phyloP scores from a whole-genome alignment of 1,284 basidiomycete genomes.

The Gymnopus androsaceus region DNA sequence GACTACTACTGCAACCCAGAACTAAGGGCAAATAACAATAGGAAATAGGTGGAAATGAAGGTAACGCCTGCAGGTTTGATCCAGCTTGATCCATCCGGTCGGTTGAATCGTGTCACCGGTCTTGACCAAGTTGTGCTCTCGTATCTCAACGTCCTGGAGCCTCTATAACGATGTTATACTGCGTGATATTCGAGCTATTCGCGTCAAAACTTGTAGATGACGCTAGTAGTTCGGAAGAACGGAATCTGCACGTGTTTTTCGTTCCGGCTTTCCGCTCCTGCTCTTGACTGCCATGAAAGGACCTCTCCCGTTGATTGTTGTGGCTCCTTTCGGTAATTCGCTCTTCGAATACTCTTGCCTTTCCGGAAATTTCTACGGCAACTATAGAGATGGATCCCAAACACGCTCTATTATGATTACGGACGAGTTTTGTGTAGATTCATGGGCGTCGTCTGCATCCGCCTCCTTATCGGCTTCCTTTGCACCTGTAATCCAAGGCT shows the following conservation, averaged over 20 bases:
- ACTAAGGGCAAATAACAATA: too few relatives aligned
- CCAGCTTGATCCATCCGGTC: too few relatives aligned
- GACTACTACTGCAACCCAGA: too few relatives aligned
- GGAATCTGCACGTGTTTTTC: background rate
- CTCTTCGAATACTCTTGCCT: constrained; percentile 47
- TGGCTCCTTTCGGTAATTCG: constrained; percentile 39
- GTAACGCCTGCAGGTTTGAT: too few relatives aligned
- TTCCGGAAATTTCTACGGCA: constrained; percentile 53
- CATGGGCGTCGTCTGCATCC: constrained; percentile 28
- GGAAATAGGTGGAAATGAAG: too few relatives aligned
- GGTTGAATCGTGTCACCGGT: too few relatives aligned
- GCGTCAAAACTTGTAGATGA: too few relatives aligned
- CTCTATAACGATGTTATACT: too few relatives aligned
- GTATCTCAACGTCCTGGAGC: too few relatives aligned
- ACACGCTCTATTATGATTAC: constrained; percentile 51
- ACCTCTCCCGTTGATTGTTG: constrained; percentile 35
- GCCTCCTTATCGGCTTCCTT: constrained; percentile 27
- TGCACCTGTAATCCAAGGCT: constrained; percentile 24
- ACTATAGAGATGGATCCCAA: constrained; percentile 41
- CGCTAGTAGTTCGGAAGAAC: too few relatives aligned
- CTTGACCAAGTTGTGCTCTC: too few relatives aligned
- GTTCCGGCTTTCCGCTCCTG: background rate
- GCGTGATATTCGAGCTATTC: too few relatives aligned
- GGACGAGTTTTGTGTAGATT: constrained; percentile 38
- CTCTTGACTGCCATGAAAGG: constrained; percentile 1